Evolutionary conservation across 495 filamentous ascomycete species (phyloP).

Genomic region (Mytilinidion resinicola): DNA sequence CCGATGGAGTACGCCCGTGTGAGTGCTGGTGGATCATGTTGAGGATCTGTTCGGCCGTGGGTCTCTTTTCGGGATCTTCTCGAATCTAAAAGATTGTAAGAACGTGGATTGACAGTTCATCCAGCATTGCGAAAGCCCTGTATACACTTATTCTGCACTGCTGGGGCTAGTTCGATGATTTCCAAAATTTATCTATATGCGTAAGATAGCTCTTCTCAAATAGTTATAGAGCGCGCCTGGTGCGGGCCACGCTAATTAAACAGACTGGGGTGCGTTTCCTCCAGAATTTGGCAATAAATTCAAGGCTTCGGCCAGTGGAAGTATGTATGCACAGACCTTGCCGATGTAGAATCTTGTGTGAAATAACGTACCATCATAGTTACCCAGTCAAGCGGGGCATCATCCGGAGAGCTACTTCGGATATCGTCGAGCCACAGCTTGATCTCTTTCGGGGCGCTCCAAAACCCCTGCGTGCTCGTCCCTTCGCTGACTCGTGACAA

Average conservation of each 20-base stretch:
- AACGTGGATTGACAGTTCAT: neutral
- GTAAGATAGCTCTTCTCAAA: no score
- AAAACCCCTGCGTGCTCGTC: constrained; percentile 1
- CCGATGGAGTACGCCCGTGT: neutral
- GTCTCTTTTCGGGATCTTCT: constrained; percentile 3
- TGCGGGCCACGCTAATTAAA: no score
- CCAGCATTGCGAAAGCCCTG: no score
- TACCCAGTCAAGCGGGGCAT: constrained; percentile 14
- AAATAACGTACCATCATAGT: constrained; percentile 8
- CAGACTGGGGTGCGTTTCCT: no score
- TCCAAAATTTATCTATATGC: neutral
- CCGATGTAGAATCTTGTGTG: no score
- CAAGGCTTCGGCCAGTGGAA: no score
- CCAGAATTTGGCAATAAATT: no score
- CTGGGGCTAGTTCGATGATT: neutral
- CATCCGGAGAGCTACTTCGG: constrained; percentile 4
- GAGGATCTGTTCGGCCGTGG: neutral
- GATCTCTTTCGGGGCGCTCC: constrained; percentile 9
- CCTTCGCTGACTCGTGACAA: constrained; percentile 1
- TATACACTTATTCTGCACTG: no score
- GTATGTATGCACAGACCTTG: no score
- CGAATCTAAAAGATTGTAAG: neutral
- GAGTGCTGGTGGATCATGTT: constrained; percentile 8
- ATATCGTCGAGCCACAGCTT: constrained; percentile 5
- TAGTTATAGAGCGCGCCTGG: no score